Conservation (phyloP, 1,284 basidiomycete species). For the Ustilago bromivora region DNA sequence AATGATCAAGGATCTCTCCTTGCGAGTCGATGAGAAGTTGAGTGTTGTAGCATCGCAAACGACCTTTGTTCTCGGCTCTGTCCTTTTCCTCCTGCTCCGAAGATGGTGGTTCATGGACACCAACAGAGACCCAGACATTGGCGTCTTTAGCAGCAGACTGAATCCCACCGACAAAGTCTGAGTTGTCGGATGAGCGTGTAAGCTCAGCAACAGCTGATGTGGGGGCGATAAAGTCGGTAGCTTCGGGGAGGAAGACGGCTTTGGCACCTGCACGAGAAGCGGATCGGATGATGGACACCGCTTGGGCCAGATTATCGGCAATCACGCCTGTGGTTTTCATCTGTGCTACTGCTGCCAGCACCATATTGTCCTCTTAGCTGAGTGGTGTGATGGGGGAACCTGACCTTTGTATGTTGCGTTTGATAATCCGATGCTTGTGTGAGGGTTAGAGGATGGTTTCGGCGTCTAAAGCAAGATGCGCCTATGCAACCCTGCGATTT, state of each 20-base stretch:
- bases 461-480: neutral
- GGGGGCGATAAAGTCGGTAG: constrained; percentile 73
- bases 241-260: constrained; percentile 72
- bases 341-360: constrained; percentile 65
- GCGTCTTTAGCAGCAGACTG: constrained; percentile 69
- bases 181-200: constrained; percentile 57
- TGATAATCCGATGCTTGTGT: too few species aligned
- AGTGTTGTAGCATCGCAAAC: constrained; percentile 72
- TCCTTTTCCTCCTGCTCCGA: constrained; percentile 49
- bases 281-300: constrained; percentile 64
- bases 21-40: constrained; percentile 71
- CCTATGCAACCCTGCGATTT: neutral
- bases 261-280: constrained; percentile 69
- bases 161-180: constrained; percentile 69
- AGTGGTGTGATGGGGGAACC: neutral
- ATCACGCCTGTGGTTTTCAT: constrained; percentile 59
- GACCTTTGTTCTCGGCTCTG: constrained; percentile 34
- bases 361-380: constrained; percentile 21
- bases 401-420: neutral
- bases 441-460: neutral
- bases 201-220: constrained; percentile 62
- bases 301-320: constrained; percentile 56
- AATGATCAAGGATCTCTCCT: constrained; percentile 70
- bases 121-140: constrained; percentile 71
- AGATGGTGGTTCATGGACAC: constrained; percentile 72